Evolutionary conservation across 2,329 filamentous ascomycete genomes (phyloP).

Genomic region (Pseudogymnoascus sp.): DNA sequence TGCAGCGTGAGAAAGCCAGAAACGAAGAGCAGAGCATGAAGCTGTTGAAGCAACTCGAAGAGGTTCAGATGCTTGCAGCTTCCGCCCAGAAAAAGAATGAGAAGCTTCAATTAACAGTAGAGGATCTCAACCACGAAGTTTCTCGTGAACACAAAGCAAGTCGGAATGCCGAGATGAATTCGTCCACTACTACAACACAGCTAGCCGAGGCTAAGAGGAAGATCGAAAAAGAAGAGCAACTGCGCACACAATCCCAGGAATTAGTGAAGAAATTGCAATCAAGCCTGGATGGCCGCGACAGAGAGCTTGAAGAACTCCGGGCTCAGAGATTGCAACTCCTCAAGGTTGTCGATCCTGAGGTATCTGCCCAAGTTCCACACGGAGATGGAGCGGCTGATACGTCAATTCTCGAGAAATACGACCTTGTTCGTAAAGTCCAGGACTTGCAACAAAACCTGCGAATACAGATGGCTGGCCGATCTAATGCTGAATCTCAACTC

Average conservation of each 20-base stretch:
- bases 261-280: slow-evolving; percentile 76
- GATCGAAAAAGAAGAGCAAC: slow-evolving; percentile 82
- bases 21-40: slow-evolving; percentile 77
- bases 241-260: slow-evolving; percentile 76
- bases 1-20: slow-evolving; percentile 78
- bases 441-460: slow-evolving; percentile 82
- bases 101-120: slow-evolving; percentile 78
- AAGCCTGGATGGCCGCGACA: slow-evolving; percentile 71
- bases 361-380: slow-evolving; percentile 45
- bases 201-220: slow-evolving; percentile 84
- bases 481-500: slow-evolving; percentile 77
- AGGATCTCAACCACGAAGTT: slow-evolving; percentile 89
- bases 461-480: slow-evolving; percentile 72
- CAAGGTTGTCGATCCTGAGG: slow-evolving; percentile 73
- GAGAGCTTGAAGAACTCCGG: slow-evolving; percentile 74
- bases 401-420: slow-evolving; percentile 60
- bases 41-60: slow-evolving; percentile 76
- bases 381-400: slow-evolving; percentile 50
- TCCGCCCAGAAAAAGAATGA: slow-evolving; percentile 91
- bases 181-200: slow-evolving; percentile 73
- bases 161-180: slow-evolving; percentile 82
- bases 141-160: slow-evolving; percentile 83
- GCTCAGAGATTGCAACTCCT: slow-evolving; percentile 75
- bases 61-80: slow-evolving; percentile 74
- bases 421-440: slow-evolving; percentile 80